Conservation (phyloP, 257 asterid genomes). For the Gynochthodes officinalis region DNA sequence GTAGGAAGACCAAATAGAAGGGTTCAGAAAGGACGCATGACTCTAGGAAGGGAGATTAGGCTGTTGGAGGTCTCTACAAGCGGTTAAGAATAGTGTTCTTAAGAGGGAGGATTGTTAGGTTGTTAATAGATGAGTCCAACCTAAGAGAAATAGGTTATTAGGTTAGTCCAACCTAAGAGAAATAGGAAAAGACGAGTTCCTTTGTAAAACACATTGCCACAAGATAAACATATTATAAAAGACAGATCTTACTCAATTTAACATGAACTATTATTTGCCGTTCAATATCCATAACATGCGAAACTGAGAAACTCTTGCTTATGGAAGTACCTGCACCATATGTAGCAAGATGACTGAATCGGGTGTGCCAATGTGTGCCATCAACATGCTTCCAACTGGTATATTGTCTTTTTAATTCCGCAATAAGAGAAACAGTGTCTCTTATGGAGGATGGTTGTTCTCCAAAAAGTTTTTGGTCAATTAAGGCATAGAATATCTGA, state of each 20-base stretch:
- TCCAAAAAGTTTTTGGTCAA: conserved; percentile 78
- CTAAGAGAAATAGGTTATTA: too few species aligned
- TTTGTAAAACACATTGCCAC: too few species aligned
- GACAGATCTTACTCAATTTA: not conserved
- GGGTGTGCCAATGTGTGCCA: conserved; percentile 93
- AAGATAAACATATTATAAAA: too few species aligned
- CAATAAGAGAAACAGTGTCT: conserved; percentile 53
- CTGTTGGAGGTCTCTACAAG: too few species aligned
- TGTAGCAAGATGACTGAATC: conserved; percentile 82
- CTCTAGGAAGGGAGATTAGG: too few species aligned
- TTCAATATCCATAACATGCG: not conserved
- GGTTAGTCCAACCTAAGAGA: too few species aligned
- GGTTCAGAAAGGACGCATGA: too few species aligned
- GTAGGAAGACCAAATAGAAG: too few species aligned
- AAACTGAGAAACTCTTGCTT: conserved; percentile 8
- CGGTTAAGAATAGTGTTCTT: too few species aligned
- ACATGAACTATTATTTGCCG: not conserved
- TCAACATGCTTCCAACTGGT: conserved; percentile 84
- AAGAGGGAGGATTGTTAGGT: too few species aligned
- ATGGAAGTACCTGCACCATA: conserved; percentile 83
- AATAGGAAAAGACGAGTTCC: too few species aligned
- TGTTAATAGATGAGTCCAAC: too few species aligned
- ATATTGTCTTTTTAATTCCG: conserved; percentile 73
- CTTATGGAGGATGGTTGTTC: conserved; percentile 45
- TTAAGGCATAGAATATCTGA: conserved; percentile 79